Base-by-base conservation (phyloP, 2,329 filamentous ascomycete species). In the Rhynchosporium graminicola region DNA sequence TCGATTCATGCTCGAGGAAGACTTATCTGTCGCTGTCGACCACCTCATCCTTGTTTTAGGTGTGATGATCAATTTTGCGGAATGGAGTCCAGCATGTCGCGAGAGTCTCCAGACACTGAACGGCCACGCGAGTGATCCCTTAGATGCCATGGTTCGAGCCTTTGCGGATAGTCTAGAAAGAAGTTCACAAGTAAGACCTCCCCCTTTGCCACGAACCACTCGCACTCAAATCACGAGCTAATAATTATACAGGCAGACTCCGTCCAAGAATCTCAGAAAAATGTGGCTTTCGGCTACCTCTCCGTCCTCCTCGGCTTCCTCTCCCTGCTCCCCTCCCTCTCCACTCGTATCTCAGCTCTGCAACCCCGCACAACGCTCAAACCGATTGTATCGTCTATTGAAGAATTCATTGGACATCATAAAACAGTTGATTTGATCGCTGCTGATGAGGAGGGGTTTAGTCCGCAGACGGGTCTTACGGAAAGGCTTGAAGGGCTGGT, bases 261-360 rank as follows among this genome's bases (percentile, higher is more conserved):
- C 1, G 82, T 87, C 61, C 85, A 91, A 71, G 91, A 93, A 72
- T 88, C 87, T 31, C 87, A 90, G 63, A 82, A 89, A 57, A 92
- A 93, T 68, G 92, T 98, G 33, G 88, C 90, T 1, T 87, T 94
- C 74, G 93, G 92, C 15, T 97, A 97, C 74, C 80, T 97, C 29
- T 87, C 92, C 0, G 87, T 97, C 13, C 80, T 97, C 5, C 81
- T 98, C 2, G 91, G 92, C 20, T 95, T 92, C 68, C 78, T 97
- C 29, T 92, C 87, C 68, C 79, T 95, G 33, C 79, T 83, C 59
- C 64, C 72, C 8, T 71, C 73, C 2, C 78, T 82, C 4, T 77
- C 80, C 47, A 60, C 69, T 9, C 75, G 76, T 29, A 74, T 86
- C 15, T 76, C 75, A 40, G 64, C 66, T 4, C 71, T 73, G 9